Evolutionary conservation across 441 rosid species (phyloP).

Genomic region (Euphorbia schlechtendalii): DNA sequence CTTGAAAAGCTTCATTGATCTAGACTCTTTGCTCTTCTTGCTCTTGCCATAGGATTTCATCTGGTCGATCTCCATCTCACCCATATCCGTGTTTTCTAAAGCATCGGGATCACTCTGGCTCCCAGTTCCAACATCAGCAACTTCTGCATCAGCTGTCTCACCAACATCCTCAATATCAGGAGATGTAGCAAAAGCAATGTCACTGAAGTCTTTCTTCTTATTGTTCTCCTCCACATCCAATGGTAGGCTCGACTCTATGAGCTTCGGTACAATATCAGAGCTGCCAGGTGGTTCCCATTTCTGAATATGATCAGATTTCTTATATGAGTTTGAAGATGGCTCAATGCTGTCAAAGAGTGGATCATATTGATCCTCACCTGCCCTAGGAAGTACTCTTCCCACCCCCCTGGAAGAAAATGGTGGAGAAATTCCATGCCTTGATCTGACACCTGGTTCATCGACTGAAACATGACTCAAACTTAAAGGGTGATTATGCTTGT

Average conservation of each 20-base stretch:
- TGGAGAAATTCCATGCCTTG: conserved; percentile 34
- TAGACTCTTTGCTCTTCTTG: conserved; percentile 49
- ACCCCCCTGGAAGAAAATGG: conserved; percentile 36
- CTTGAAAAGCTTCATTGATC: conserved; percentile 67
- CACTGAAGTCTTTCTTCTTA: conserved; percentile 31
- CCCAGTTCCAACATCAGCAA: conserved; percentile 47
- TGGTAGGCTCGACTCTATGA: conserved; percentile 45
- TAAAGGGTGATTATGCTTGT: conserved; percentile 18
- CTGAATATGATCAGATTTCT: conserved; percentile 31
- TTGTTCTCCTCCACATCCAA: conserved; percentile 54
- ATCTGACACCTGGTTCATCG: conserved; percentile 34
- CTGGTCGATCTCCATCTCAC: conserved; percentile 55
- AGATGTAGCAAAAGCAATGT: conserved; percentile 27
- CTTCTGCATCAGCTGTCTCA: conserved; percentile 62
- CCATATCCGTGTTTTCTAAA: conserved; percentile 19
- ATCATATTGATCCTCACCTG: conserved; percentile 61
- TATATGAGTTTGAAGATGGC: conserved; percentile 39
- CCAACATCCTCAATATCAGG: conserved; percentile 55
- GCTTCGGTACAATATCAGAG: conserved; percentile 35
- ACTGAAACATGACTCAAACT: conserved; percentile 26
- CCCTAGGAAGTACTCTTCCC: conserved; percentile 28
- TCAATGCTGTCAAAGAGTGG: conserved; percentile 83
- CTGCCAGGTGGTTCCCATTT: conserved; percentile 38
- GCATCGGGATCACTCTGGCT: conserved; percentile 44
- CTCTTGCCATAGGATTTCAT: conserved; percentile 47